A percentile compares a stretch with the other conserved stretches of the same genome.
Evolutionary conservation across 2,329 filamentous ascomycete genomes (phyloP).

Genomic region (Diaporthe humulicola): DNA sequence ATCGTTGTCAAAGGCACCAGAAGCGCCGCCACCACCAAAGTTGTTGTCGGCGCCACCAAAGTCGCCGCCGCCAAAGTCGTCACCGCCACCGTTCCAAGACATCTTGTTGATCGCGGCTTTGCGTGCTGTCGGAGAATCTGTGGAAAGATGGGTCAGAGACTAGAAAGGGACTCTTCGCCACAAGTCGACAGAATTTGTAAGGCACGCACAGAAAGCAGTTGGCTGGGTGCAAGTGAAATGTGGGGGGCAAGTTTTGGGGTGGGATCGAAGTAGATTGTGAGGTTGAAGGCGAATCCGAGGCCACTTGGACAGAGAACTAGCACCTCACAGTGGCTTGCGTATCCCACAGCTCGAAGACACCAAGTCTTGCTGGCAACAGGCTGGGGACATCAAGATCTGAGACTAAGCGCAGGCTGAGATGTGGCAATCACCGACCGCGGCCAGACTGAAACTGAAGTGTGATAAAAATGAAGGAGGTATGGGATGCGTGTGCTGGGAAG

Average conservation of each 20-base stretch:
- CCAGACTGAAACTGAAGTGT: not conserved
- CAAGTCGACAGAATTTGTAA: not conserved
- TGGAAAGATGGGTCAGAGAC: not conserved
- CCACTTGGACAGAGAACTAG: not conserved
- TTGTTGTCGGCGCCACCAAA: not conserved
- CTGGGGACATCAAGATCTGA: not conserved
- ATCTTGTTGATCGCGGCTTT: constrained; percentile 10
- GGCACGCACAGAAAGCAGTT: not conserved
- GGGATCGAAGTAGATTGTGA: not conserved
- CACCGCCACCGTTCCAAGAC: constrained; percentile 28
- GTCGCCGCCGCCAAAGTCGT: not conserved
- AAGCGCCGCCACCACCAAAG: constrained; percentile 16
- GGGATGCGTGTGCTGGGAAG: not conserved
- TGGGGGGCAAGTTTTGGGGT: not conserved
- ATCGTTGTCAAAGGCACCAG: constrained; percentile 9
- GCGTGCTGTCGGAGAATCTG: not conserved
- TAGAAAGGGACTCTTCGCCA: not conserved
- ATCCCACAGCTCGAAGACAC: not conserved
- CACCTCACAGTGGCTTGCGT: not conserved
- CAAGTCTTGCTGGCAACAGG: not conserved
- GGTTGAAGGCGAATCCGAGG: not conserved
- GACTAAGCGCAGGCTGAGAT: not conserved
- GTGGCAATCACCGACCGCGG: not conserved
- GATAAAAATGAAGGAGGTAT: not conserved
- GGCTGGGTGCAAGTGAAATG: too few relatives aligned